These are phyloP conservation scores for Erysiphe pulchra DNA, from an alignment of 2,329 filamentous ascomycete genomes.

Conservation along the genomic window DNA sequence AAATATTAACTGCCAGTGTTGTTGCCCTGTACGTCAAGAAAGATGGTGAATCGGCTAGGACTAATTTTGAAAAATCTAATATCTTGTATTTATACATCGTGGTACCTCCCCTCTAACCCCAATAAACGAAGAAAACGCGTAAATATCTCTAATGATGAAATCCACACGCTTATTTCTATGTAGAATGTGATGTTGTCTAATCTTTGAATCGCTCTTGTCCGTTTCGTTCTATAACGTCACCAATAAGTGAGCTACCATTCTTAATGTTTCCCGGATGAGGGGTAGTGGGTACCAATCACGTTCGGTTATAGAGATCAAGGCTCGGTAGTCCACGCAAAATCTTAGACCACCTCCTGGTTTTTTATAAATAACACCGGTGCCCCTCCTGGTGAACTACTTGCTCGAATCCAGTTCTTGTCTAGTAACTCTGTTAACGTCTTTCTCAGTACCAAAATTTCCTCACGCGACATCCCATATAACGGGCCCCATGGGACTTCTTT, in stretches of 20 bases:
- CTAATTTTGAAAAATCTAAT: too few species aligned
- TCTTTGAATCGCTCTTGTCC: too few species aligned
- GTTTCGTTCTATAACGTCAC: too few species aligned
- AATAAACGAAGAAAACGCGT: too few species aligned
- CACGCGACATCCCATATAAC: neutral
- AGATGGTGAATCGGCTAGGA: too few species aligned
- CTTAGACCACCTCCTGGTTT: neutral
- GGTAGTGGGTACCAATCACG: neutral
- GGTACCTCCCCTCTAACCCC: too few species aligned
- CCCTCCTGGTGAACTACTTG: neutral
- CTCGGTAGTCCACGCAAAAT: conserved; percentile 1
- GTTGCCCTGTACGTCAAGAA: too few species aligned
- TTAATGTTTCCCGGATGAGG: neutral
- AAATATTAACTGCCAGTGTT: too few species aligned
- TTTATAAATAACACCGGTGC: neutral
- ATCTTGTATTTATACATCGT: too few species aligned
- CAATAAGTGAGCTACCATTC: neutral
- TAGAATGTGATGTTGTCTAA: too few species aligned
- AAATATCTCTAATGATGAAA: too few species aligned
- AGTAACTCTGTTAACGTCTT: neutral
- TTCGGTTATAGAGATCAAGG: conserved; percentile 1
- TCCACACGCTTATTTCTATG: too few species aligned
- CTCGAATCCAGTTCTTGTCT: conserved; percentile 1
- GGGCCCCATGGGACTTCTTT: neutral
- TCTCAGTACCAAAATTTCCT: neutral